Conservation (phyloP, 1,284 basidiomycete species). For the Irpex lacteus region DNA sequence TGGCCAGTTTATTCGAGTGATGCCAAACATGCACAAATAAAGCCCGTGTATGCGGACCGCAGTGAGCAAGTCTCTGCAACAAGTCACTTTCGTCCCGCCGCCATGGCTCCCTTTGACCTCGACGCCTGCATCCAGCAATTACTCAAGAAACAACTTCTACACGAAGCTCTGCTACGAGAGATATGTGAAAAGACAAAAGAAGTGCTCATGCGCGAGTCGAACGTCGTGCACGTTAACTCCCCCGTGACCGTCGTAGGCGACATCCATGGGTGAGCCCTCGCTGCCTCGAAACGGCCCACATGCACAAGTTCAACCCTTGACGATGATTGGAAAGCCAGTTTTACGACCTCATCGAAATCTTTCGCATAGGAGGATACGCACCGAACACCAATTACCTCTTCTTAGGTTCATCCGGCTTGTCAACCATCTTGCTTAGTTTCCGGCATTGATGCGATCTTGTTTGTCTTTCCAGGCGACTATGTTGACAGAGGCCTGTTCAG, state of each 20-base stretch:
- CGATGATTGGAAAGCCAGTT: conserved; percentile 73
- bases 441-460: conserved; percentile 8
- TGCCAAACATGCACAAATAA: not conserved
- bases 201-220: conserved; percentile 97
- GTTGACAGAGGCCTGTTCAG: conserved; percentile 97
- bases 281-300: not conserved
- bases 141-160: conserved; percentile 87
- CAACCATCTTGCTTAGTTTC: conserved; percentile 4
- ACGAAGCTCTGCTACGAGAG: conserved; percentile 89
- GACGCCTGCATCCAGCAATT: conserved; percentile 93
- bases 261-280: conserved; percentile 86
- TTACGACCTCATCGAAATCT: conserved; percentile 99
- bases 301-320: not conserved
- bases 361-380: conserved; percentile 95
- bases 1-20: not conserved
- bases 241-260: conserved; percentile 99
- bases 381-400: conserved; percentile 98
- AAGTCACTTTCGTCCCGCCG: not conserved
- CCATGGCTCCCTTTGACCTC: conserved; percentile 91
- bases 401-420: conserved; percentile 61
- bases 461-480: conserved; percentile 76
- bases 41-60: not conserved
- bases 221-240: conserved; percentile 96
- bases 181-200: conserved; percentile 99
- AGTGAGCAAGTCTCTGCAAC: not conserved